These are phyloP conservation scores for Hypoxylon rubiginosum DNA, from an alignment of 2,329 filamentous ascomycete species.

Conservation along the genomic window DNA sequence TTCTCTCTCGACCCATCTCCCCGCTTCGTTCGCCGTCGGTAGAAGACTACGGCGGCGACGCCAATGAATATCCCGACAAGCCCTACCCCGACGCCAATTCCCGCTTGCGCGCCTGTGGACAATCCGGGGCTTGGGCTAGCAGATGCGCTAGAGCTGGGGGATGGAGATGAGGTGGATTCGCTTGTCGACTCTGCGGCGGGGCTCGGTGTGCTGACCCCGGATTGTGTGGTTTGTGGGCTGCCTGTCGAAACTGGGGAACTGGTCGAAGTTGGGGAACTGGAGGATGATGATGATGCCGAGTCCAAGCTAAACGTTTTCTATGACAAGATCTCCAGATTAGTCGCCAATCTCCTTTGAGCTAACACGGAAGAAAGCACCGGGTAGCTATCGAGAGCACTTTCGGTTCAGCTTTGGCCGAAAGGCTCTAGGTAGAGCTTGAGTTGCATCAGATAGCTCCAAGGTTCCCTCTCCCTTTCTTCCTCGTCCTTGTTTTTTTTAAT, in stretches of 20 bases:
- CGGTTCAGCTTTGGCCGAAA: slow-evolving; percentile 22
- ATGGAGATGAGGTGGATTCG: slow-evolving; percentile 6
- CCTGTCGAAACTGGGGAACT: neutral
- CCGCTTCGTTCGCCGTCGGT: slow-evolving; percentile 2
- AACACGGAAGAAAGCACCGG: slow-evolving; percentile 19
- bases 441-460: neutral
- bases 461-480: neutral
- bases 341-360: neutral
- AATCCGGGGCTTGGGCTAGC: slow-evolving; percentile 8
- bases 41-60: slow-evolving; percentile 3
- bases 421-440: neutral
- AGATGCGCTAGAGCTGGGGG: slow-evolving; percentile 9
- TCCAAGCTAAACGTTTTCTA: slow-evolving; percentile 32
- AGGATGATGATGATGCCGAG: slow-evolving; percentile 14
- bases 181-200: slow-evolving; percentile 11
- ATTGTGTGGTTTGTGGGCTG: slow-evolving; percentile 7
- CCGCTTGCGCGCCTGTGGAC: slow-evolving; percentile 20
- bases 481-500: neutral
- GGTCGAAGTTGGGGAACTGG: slow-evolving; percentile 32
- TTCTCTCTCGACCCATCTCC: neutral
- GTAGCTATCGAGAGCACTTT: neutral
- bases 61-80: slow-evolving; percentile 19
- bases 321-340: slow-evolving; percentile 2
- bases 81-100: too few species aligned
- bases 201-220: slow-evolving; percentile 20